Evolutionary conservation across 2,329 filamentous ascomycete species (phyloP), one percentile per base, ranked within the genome.

Genomic region (Emmonsia crescens): DNA sequence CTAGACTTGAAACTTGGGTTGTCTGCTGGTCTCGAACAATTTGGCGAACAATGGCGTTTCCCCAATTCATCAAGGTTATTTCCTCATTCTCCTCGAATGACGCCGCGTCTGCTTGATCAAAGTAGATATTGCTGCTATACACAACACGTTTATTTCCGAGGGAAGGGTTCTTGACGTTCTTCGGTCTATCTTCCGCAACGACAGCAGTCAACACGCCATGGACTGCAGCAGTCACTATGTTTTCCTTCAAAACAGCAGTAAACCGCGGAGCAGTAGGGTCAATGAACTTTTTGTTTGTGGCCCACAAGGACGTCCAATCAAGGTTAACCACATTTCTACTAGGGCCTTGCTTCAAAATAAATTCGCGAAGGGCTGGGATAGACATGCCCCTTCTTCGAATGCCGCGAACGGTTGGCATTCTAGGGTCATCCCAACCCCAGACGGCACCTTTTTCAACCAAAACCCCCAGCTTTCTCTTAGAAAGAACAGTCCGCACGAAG

Each of bases 41-140:
- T 48, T 65, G 55, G 27, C 64, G 63, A 36, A 69, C 66, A 57
- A 68, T 66, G 1, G 66, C 70, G 63, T 69, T 70, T 29, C 67
- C 68, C 70, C 70, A 72, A 55, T 69, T 89, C 93, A 96, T 96
- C 49, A 96, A 82, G 0, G 93, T 96, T 69, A 97, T 89, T 75
- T 96, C 92, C 78, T 97, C 93, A 71, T 88, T 86, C 63, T 88
- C 82, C 68, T 85, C 88, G 77, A 96, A 95, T 31, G 83, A 83
- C 73, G 87, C 87, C 64, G 88, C 90, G 69, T 97, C 93, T 54
- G 82, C 88, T 76, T 96, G 93, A 72, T 96, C 93, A 59, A 97
- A 79, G 64, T 94, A 79, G 66, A 96, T 80, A 64, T 86, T 82
- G 62, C 83, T 82, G 71, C 88, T 89, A 74, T 87, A 95, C 31